These are phyloP conservation scores for Stemphylium beticola DNA, from an alignment of 2,329 filamentous ascomycete species.

Conservation along the genomic window DNA sequence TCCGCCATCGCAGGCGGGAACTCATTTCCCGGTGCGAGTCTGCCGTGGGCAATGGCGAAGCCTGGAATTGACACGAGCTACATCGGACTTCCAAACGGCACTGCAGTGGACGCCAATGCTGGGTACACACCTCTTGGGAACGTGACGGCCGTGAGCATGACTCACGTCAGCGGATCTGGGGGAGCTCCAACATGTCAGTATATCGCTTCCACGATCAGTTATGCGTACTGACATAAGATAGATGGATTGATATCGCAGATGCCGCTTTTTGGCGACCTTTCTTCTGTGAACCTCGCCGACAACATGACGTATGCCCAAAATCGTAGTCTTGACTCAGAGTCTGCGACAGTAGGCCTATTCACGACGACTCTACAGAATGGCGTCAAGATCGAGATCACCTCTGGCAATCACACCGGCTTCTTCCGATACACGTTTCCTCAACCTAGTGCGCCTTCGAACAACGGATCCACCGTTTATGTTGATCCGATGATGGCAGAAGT, in stretches of 20 bases:
- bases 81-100: constrained; percentile 19
- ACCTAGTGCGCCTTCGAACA: background rate
- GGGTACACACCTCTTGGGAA: background rate
- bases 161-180: background rate
- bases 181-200: background rate
- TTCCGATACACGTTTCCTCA: constrained; percentile 38
- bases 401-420: constrained; percentile 27
- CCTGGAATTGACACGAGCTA: constrained; percentile 35
- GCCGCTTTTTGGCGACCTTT: constrained; percentile 18
- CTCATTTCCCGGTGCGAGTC: constrained; percentile 31
- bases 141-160: background rate
- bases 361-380: constrained; percentile 33
- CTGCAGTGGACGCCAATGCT: constrained; percentile 27
- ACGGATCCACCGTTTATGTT: background rate
- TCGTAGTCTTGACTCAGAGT: constrained; percentile 22
- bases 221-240: background rate
- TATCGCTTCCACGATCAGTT: background rate
- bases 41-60: constrained; percentile 39
- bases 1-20: constrained; percentile 32
- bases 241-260: background rate
- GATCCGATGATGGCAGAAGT: background rate
- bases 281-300: constrained; percentile 43
- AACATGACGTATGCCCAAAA: constrained; percentile 43
- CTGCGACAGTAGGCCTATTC: constrained; percentile 33
- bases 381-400: constrained; percentile 32